phyloP scores from a whole-genome alignment of 495 filamentous ascomycete species.

The Barbatosphaeria neglecta region DNA sequence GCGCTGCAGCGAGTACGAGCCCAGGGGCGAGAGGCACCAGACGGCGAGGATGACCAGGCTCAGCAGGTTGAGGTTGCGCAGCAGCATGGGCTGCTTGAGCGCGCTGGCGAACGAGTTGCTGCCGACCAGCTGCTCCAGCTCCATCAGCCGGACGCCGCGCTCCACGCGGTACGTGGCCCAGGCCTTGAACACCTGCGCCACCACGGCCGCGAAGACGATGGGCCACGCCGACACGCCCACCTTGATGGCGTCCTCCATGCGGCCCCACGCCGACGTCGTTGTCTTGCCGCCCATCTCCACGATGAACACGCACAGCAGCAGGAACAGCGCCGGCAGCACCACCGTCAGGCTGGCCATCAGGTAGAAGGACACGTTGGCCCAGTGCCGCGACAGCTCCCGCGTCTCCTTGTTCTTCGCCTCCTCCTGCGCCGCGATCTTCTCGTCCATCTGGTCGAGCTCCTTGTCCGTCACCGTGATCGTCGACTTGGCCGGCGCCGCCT shows the following conservation, averaged over 20 bases:
- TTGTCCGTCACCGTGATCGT: neutral
- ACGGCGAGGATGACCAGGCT: neutral
- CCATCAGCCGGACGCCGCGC: slow-evolving; percentile 7
- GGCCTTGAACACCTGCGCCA: slow-evolving; percentile 5
- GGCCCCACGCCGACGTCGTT: neutral
- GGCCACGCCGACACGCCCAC: slow-evolving; percentile 5
- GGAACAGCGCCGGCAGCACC: neutral
- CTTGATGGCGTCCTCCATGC: slow-evolving; percentile 4
- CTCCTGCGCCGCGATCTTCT: neutral
- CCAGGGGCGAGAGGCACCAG: neutral
- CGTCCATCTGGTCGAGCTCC: neutral
- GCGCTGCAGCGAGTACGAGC: neutral
- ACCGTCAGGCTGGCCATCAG: neutral
- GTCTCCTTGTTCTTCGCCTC: too few relatives aligned
- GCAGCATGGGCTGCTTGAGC: neutral
- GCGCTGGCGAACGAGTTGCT: slow-evolving; percentile 3
- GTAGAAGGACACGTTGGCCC: neutral
- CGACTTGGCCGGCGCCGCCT: neutral
- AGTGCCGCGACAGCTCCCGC: neutral
- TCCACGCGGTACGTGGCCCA: slow-evolving; percentile 6
- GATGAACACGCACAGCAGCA: neutral
- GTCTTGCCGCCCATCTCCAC: neutral
- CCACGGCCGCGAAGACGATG: slow-evolving; percentile 7
- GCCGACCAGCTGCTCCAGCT: slow-evolving; percentile 6
- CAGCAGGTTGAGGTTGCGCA: neutral